Conservation (phyloP, 2,329 filamentous ascomycete genomes). For the Metarhizium guizhouense region DNA sequence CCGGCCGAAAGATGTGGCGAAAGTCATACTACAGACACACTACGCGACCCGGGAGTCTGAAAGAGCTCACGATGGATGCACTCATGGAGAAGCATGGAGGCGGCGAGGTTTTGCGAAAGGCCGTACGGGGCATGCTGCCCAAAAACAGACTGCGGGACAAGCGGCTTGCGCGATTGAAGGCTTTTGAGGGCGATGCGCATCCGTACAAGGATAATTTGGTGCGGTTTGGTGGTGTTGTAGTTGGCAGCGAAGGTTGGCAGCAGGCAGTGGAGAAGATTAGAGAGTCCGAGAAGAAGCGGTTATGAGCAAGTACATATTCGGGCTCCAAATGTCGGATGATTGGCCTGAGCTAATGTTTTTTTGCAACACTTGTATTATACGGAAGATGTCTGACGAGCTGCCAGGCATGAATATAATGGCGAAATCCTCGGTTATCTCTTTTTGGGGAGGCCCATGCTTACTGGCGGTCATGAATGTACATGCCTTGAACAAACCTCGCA, state of each 20-base stretch:
- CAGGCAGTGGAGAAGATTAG: constrained; percentile 41
- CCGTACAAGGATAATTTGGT: constrained; percentile 87
- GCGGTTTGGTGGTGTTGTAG: constrained; percentile 53
- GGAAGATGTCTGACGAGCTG: neutral
- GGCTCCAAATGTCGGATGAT: neutral
- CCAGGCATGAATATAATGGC: neutral
- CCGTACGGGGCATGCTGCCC: constrained; percentile 93
- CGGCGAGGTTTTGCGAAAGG: constrained; percentile 80
- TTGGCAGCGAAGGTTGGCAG: constrained; percentile 46
- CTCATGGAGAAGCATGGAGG: constrained; percentile 93
- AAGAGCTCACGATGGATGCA: constrained; percentile 86
- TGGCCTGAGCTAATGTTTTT: constrained; percentile 5
- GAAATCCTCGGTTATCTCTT: neutral
- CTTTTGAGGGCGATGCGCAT: constrained; percentile 86
- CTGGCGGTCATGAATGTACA: neutral
- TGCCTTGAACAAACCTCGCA: neutral
- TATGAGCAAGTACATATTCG: constrained; percentile 27
- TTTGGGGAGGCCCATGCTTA: neutral
- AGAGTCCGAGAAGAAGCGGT: constrained; percentile 37
- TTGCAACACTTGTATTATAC: constrained; percentile 25
- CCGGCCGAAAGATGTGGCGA: constrained; percentile 85
- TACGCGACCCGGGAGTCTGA: constrained; percentile 79
- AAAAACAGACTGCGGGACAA: constrained; percentile 91
- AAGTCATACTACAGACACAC: constrained; percentile 96
- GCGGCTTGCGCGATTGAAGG: constrained; percentile 81